Evolutionary conservation across 768 basidiomycete species (phyloP).

Genomic region (Pleurotus djamor): DNA sequence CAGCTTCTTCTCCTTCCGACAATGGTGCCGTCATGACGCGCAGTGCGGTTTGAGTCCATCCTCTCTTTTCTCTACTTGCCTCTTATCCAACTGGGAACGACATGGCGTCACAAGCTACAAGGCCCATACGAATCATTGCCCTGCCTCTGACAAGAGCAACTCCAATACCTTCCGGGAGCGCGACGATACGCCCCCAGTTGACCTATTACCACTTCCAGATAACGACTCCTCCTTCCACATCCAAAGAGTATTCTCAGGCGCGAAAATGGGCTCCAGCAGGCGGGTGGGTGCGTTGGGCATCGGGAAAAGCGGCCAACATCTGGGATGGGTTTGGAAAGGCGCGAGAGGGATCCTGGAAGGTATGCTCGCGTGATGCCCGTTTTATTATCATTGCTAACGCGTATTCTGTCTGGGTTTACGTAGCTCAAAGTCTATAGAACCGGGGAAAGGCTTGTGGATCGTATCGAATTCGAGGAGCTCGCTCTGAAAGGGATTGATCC

Average conservation of each 20-base stretch:
- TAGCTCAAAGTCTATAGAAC: constrained; percentile 59
- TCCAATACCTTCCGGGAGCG: constrained; percentile 8
- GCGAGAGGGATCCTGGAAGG: constrained; percentile 69
- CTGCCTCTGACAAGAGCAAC: constrained; percentile 32
- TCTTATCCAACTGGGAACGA: background rate
- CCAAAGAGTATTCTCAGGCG: constrained; percentile 21
- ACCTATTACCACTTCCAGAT: constrained; percentile 48
- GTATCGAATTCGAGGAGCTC: constrained; percentile 79
- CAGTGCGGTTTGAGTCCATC: background rate
- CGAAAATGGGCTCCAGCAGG: constrained; percentile 31
- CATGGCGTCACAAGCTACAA: constrained; percentile 19
- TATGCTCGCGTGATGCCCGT: constrained; percentile 26
- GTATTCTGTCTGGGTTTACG: background rate
- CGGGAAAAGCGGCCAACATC: constrained; percentile 47
- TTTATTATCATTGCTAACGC: background rate
- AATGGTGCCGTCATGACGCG: background rate
- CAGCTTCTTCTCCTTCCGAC: background rate
- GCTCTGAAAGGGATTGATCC: constrained; percentile 74
- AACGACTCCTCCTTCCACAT: constrained; percentile 14
- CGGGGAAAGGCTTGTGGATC: constrained; percentile 69
- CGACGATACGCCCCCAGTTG: constrained; percentile 15
- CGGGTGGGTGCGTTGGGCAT: constrained; percentile 46
- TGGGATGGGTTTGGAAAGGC: constrained; percentile 75
- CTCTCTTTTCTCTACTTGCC: background rate
- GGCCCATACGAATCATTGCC: constrained; percentile 41